Conservation (phyloP, 139 green algal genomes). For the Klebsormidium nitens region DNA sequence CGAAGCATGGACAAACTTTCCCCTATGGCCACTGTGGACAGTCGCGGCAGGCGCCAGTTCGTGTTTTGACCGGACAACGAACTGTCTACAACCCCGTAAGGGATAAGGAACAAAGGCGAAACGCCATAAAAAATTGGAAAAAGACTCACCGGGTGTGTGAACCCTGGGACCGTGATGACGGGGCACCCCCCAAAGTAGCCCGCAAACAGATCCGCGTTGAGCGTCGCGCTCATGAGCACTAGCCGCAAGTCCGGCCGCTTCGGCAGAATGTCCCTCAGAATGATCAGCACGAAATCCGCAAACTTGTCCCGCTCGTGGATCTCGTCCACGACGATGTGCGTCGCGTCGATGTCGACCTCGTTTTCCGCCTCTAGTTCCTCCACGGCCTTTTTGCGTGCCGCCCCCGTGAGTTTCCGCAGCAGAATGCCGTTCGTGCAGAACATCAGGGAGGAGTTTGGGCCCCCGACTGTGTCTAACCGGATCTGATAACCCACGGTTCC, state of each 20-base stretch:
- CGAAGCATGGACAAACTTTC: too few species aligned
- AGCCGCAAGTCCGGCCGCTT: slow-evolving; percentile 18
- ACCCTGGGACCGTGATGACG: slow-evolving; percentile 55
- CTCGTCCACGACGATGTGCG: slow-evolving; percentile 56
- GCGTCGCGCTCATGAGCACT: slow-evolving; percentile 80
- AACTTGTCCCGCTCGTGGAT: slow-evolving; percentile 64
- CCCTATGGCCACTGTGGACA: too few species aligned
- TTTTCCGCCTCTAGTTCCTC: not conserved
- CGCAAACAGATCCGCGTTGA: slow-evolving; percentile 47
- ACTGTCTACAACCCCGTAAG: too few species aligned
- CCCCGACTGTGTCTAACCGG: slow-evolving; percentile 41
- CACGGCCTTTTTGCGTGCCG: not conserved
- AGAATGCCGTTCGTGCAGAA: slow-evolving; percentile 70
- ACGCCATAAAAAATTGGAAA: slow-evolving; percentile 25
- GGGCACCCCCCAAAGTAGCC: slow-evolving; percentile 69
- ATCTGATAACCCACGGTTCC: slow-evolving; percentile 46
- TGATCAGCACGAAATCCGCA: slow-evolving; percentile 70
- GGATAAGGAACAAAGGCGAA: too few species aligned
- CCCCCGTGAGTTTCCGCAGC: slow-evolving; percentile 27
- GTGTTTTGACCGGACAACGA: too few species aligned
- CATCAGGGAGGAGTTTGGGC: slow-evolving; percentile 22
- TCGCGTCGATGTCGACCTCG: slow-evolving; percentile 18
- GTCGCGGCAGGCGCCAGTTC: too few species aligned
- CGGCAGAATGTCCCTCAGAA: slow-evolving; percentile 32
- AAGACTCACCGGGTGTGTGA: slow-evolving; percentile 45